Evolutionary conservation across 305 asterid genomes (phyloP).

Genomic region (Fraxinus paxiana): DNA sequence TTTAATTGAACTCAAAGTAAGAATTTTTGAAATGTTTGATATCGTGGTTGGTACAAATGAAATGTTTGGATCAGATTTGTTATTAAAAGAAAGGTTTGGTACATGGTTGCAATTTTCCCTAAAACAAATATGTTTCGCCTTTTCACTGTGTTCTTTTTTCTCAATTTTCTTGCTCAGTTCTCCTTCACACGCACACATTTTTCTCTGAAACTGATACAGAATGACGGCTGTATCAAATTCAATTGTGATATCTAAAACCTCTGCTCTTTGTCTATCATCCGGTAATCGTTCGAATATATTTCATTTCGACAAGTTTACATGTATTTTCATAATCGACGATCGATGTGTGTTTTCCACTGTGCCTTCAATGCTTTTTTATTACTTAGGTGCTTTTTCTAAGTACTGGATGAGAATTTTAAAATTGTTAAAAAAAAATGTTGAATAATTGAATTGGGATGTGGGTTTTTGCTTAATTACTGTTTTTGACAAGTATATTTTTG

Average conservation of each 20-base stretch:
- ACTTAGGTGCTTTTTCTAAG: background rate
- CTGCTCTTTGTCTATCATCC: slow-evolving; percentile 29
- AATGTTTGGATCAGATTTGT: background rate
- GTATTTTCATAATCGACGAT: background rate
- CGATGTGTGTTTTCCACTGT: background rate
- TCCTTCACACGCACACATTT: background rate
- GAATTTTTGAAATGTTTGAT: background rate
- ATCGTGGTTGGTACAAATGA: no score
- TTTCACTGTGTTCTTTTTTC: background rate
- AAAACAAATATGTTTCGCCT: background rate
- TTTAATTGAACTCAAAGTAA: no score
- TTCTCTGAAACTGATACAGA: background rate
- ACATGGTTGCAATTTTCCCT: background rate
- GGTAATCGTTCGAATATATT: slow-evolving; percentile 28
- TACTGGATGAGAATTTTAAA: background rate
- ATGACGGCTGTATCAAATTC: slow-evolving; percentile 41
- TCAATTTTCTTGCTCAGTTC: slow-evolving; percentile 19
- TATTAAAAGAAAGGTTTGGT: background rate
- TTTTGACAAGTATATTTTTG: background rate
- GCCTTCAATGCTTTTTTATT: background rate
- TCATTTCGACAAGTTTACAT: background rate
- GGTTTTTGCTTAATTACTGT: background rate
- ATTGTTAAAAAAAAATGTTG: background rate
- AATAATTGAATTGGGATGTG: background rate
- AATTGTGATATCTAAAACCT: slow-evolving; percentile 27